Evolutionary conservation across 164 flowering plant species (phyloP).

Genomic region (Brasenia schreberi): DNA sequence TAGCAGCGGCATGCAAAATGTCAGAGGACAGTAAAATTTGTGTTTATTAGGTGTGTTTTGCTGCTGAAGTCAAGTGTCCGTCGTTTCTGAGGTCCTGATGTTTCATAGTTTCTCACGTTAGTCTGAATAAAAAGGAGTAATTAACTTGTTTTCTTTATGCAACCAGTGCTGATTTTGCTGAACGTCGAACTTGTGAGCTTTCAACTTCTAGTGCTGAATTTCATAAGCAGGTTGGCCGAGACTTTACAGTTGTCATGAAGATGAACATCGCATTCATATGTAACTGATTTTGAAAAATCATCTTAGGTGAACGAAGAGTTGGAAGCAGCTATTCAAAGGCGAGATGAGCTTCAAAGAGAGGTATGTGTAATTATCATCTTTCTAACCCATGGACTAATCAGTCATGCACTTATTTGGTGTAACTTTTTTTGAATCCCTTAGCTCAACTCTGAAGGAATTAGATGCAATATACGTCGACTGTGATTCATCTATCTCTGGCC

Average conservation of each 20-base stretch:
- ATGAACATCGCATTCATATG: not conserved
- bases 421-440: too few relatives aligned
- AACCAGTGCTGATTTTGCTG: constrained; percentile 31
- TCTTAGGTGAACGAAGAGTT: constrained; percentile 37
- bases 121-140: too few relatives aligned
- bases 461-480: too few relatives aligned
- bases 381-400: too few relatives aligned
- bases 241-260: not conserved
- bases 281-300: not conserved
- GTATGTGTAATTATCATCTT: constrained; percentile 16
- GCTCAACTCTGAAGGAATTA: too few relatives aligned
- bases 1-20: too few relatives aligned
- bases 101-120: too few relatives aligned
- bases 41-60: not conserved
- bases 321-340: constrained; percentile 36
- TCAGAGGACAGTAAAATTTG: too few relatives aligned
- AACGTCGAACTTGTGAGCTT: constrained; percentile 30
- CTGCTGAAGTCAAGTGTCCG: too few relatives aligned
- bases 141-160: constrained; percentile 3
- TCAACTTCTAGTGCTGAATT: constrained; percentile 39
- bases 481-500: too few relatives aligned
- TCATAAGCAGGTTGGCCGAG: constrained; percentile 28
- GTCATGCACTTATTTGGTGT: too few relatives aligned
- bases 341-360: constrained; percentile 61
- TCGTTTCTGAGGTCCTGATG: too few relatives aligned